Evolutionary conservation across 352 stramenopile genomes (phyloP), one percentile per base, ranked within the genome.

Genomic region (Lagenidium giganteum): DNA sequence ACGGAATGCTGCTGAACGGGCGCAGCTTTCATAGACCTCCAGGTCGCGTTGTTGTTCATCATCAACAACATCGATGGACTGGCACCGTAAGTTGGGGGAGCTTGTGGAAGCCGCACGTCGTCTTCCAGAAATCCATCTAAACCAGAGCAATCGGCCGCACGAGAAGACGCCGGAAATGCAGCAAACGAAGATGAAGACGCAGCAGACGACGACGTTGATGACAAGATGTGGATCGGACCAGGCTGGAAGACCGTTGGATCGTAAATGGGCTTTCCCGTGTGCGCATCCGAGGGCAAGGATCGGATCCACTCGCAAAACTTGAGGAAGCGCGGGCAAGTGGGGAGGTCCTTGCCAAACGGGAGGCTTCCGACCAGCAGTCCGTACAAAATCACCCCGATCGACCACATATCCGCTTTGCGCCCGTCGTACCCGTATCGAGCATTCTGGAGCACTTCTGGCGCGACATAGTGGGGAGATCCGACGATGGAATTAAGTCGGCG

Each of bases 401-500:
- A 96, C 88, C 88, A 98, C 67, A 95, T 93, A 58, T 98, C 92
- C 2, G 87, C 88, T 50, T 98, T 96, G 27, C 76, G 71, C 5
- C 88, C 88, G 49, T 97, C 88, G 51, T 97, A 97, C 18, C 88
- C 88, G 54, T 88, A 88, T 1, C 79, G 72, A 9, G 79, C 75
- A 42, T 90, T 91, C 54, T 91, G 73, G 37, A 98, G 78, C 14
- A 98, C 93, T 60, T 98, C 95, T 1, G 95, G 95, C 2, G 95
- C 95, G 11, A 98, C 93, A 52, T 98, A 98, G 44, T 98, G 94
- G 8, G 95, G 95, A 11, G 93, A 98, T 2, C 95, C 95, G 13
- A 98, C 95, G 22, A 98, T 89, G 14, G 92, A 98, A 27, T 95
- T 98, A 50, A 98, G 83, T 11, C 93, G 65, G 25, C 83, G 67